phyloP scores from a whole-genome alignment of 345 rosid genomes.

The Ceriops tagal region DNA sequence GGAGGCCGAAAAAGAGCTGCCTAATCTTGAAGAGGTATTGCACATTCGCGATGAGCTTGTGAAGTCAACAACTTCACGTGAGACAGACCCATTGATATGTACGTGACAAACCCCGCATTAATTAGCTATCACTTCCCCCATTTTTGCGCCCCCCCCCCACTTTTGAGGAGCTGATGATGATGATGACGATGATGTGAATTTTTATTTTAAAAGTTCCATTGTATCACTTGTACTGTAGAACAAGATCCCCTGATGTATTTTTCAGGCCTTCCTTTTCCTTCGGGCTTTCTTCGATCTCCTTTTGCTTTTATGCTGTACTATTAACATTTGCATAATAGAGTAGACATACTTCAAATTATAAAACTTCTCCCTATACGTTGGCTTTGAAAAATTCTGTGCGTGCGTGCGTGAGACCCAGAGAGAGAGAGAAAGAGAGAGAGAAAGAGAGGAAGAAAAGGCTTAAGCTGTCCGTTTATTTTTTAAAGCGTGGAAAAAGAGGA shows the following conservation, averaged over 20 bases:
- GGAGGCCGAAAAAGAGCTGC: conserved; percentile 9
- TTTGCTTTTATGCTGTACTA: conserved; percentile 9
- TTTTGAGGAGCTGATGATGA: conserved; percentile 20
- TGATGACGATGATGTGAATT: conserved; percentile 8
- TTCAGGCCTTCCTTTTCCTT: background rate
- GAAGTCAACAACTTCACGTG: conserved; percentile 40
- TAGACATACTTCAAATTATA: conserved; percentile 12
- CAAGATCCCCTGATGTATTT: background rate
- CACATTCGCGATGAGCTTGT: conserved; percentile 37
- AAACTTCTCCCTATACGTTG: conserved; percentile 6
- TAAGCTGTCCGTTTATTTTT: conserved; percentile 44
- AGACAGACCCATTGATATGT: conserved; percentile 46
- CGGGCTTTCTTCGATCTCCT: background rate
- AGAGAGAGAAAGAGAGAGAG: no score
- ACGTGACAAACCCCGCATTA: conserved; percentile 20
- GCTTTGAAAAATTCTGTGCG: background rate
- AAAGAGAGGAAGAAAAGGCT: background rate
- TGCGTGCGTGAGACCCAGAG: background rate
- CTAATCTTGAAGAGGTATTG: conserved; percentile 34
- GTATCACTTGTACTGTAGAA: conserved; percentile 16
- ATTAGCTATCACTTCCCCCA: conserved; percentile 14
- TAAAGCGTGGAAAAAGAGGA: conserved; percentile 23
- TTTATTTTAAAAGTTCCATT: conserved; percentile 2
- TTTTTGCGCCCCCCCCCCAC: conserved; percentile 29
- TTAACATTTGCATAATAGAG: conserved; percentile 20